These are phyloP conservation scores for Penicillium subrubescens DNA, from an alignment of 495 filamentous ascomycete genomes.

Conservation along the genomic window DNA sequence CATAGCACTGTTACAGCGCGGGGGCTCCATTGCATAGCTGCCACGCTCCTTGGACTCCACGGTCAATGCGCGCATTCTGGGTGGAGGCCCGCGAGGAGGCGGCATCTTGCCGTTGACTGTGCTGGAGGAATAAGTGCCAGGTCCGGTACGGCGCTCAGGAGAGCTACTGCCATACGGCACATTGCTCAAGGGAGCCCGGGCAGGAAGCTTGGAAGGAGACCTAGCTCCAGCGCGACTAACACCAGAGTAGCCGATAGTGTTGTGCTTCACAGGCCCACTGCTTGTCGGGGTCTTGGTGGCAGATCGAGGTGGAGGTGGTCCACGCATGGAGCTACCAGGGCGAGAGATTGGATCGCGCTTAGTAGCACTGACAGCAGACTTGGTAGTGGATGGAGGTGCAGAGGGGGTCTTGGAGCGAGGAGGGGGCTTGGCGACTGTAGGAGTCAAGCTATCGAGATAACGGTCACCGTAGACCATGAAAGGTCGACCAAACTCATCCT, in stretches of 20 bases:
- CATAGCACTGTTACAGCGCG: slow-evolving; percentile 65
- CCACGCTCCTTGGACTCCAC: slow-evolving; percentile 67
- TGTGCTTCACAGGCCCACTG: slow-evolving; percentile 51
- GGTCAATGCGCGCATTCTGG: slow-evolving; percentile 83
- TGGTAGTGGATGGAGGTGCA: slow-evolving; percentile 48
- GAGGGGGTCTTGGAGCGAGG: slow-evolving; percentile 81
- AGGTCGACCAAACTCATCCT: slow-evolving; percentile 89
- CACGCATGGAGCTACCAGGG: slow-evolving; percentile 52
- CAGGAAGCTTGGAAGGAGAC: slow-evolving; percentile 79
- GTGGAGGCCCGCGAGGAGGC: slow-evolving; percentile 71
- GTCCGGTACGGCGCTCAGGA: slow-evolving; percentile 67
- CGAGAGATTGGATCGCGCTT: slow-evolving; percentile 35
- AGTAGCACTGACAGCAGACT: slow-evolving; percentile 20
- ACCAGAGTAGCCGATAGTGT: slow-evolving; percentile 54
- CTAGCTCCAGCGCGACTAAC: slow-evolving; percentile 42
- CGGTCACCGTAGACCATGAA: slow-evolving; percentile 90
- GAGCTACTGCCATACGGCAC: slow-evolving; percentile 82
- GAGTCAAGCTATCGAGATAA: slow-evolving; percentile 78
- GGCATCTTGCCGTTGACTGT: slow-evolving; percentile 62
- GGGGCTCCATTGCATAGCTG: slow-evolving; percentile 58
- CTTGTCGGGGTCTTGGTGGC: slow-evolving; percentile 72
- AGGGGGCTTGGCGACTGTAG: slow-evolving; percentile 60
- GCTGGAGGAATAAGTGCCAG: slow-evolving; percentile 50
- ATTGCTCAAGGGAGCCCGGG: slow-evolving; percentile 75
- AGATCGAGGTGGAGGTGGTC: slow-evolving; percentile 55